Base-by-base conservation (phyloP, 768 basidiomycete genomes). In the Macrocybe gigantea region DNA sequence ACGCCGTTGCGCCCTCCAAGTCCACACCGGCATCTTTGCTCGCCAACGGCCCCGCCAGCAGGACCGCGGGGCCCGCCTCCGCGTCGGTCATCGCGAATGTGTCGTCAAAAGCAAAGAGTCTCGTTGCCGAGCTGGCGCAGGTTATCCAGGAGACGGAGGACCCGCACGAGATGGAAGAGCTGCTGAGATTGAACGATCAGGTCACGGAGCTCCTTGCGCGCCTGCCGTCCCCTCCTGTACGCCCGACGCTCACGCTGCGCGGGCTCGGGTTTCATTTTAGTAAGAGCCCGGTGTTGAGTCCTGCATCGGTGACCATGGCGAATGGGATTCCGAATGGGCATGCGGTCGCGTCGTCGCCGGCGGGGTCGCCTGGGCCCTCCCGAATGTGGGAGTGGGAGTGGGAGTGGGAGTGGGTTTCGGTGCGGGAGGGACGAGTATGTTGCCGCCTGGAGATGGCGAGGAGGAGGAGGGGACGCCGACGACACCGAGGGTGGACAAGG, bases 401-500 rank as follows among this genome's bases (percentile, higher is more conserved):
- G 37, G 37, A 54, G 52, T 44, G 53, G 33, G n/a, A 29, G 47
- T 41, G 47, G 8, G 22, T 22, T 22, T 22, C 22, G 22, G 22
- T 22, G 22, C 22, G 22, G 22, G 22, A 22, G 22, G 22, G 22
- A 22, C 6, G 41, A 22, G 38, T 41, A 45, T 8, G 31, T 45
- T 9, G 51, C 29, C 9, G 36, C 38, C 37, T 37, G 48, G 54
- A 33, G 60, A 57, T 2, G 57, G 53, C 7, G 60, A 61, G 1
- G 72, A 64, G 6, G 73, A 69, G 2, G 57, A 66, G 9, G 45
- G 49, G 14, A 65, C 63, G 14, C 77, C 72, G 10, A 68, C 74
- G 37, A 86, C 84, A 13, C 85, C 86, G 0, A 74, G 74, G 41
- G 59, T 84, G 11, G 86, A 91, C 63, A 92, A 91, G 61, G 89